Evolutionary conservation across 129 eudicot genomes (phyloP), one percentile per base, ranked within the genome.

Genomic region (Kitagawia praeruptora): DNA sequence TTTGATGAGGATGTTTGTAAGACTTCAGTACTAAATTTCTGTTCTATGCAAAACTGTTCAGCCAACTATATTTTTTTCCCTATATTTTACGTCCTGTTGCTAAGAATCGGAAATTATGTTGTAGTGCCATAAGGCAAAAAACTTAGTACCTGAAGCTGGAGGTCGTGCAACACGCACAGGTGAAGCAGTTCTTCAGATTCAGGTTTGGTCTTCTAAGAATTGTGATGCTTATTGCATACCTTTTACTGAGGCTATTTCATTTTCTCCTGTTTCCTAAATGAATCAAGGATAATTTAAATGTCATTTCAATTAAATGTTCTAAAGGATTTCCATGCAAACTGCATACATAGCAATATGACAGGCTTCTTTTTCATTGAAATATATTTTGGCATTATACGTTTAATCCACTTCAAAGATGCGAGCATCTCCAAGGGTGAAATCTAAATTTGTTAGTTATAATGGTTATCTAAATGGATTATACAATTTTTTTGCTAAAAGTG

Each of bases 91-190:
- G 21, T 51, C 18, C 13, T 61, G 40, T 61, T 13, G 46, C 31
- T 66, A 66, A 78, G 75, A 56, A 15, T 75, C 42, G 48, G 70
- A 77, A 41, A 34, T 51, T 77, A 84, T 73, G 40, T 82, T 87
- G 74, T 81, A 96, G 99, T 96, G 98, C 83, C 99, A 96, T 80
- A 96, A 96, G 87, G 99, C 99, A 72, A 96, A 96, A 89, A 96
- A 96, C 89, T 87, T 96, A 85, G 93, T 92, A 80, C 99, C 99
- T 70, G 99, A 92, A 89, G 95, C 98, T 37, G 99, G 99, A 83
- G 87, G 93, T 66, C 93, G 90, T 75, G 87, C 98, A 81, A 96
- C 99, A 81, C 88, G 92, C 82, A 96, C 98, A 21, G 99, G 99
- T 19, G 95, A 90, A 88, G 98, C 98, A 34, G 99, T 96, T 83